A percentile compares a stretch with the other conserved stretches of the same genome.
phyloP scores from a whole-genome alignment of 2,329 filamentous ascomycete species.

The Claviceps sorghi region DNA sequence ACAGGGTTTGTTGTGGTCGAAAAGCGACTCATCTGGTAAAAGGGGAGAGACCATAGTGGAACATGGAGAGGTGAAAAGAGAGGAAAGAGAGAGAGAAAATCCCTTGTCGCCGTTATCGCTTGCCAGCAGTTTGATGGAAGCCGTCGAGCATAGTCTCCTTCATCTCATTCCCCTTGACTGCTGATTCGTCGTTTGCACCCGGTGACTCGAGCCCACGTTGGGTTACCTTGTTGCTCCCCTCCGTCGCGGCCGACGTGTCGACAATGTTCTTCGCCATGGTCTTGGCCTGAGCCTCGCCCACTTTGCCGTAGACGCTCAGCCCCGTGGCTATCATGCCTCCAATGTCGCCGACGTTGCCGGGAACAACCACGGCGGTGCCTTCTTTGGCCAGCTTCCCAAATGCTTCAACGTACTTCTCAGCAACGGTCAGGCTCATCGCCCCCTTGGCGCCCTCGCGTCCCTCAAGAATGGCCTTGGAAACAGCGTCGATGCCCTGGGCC shows the following conservation, averaged over 20 bases:
- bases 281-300: conserved; percentile 65
- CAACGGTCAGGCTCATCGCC: conserved; percentile 75
- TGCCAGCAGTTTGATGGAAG: conserved; percentile 22
- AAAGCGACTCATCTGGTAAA: neutral
- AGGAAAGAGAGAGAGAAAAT: neutral
- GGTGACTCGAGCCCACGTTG: conserved; percentile 9
- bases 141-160: conserved; percentile 27
- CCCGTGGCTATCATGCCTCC: conserved; percentile 93
- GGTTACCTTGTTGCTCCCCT: conserved; percentile 7
- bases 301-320: conserved; percentile 88
- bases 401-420: conserved; percentile 95
- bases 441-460: conserved; percentile 64
- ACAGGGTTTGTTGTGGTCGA: neutral
- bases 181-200: conserved; percentile 6
- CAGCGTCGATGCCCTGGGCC: conserved; percentile 73
- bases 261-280: conserved; percentile 42
- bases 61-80: neutral
- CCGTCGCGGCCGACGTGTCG: conserved; percentile 12
- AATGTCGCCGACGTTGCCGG: conserved; percentile 93
- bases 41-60: neutral
- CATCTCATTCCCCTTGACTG: conserved; percentile 12
- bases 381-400: conserved; percentile 88
- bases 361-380: conserved; percentile 87
- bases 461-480: conserved; percentile 59
- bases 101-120: conserved; percentile 17